Conservation (phyloP, 306 rosid species). For the Malus sylvestris region DNA sequence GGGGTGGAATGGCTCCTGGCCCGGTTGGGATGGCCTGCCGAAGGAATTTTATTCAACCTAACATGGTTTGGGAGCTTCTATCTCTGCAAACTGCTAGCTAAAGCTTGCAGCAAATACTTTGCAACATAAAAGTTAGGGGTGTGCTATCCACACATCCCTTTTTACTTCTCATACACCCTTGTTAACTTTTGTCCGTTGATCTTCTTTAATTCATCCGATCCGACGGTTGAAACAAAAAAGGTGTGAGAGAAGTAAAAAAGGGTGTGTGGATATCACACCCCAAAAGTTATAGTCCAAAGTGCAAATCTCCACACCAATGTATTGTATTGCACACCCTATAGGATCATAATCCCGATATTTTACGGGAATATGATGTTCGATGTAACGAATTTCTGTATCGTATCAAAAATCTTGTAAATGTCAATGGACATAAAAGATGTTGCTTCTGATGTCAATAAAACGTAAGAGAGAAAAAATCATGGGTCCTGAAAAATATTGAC, state of each 20-base stretch:
- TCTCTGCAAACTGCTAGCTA: conserved; percentile 5
- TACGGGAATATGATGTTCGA: conserved; percentile 34
- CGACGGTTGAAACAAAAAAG: too few relatives aligned
- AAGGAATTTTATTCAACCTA: conserved; percentile 1
- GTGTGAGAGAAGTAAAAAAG: too few relatives aligned
- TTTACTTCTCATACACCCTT: too few relatives aligned
- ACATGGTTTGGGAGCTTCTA: conserved; percentile 11
- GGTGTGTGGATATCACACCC: too few relatives aligned
- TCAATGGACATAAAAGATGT: not conserved
- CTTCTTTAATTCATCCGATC: too few relatives aligned
- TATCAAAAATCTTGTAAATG: conserved; percentile 18
- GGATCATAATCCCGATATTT: conserved; percentile 35
- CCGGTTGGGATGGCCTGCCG: not conserved
- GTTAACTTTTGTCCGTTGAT: too few relatives aligned
- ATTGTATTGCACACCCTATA: conserved; percentile 7
- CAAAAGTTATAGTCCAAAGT: conserved; percentile 4
- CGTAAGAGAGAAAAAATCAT: not conserved
- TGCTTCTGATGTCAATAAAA: not conserved
- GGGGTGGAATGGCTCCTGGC: not conserved
- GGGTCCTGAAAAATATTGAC: too few relatives aligned
- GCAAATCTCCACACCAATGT: conserved; percentile 4
- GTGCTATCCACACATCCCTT: too few relatives aligned
- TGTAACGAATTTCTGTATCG: not conserved
- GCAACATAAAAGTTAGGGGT: conserved; percentile 18
- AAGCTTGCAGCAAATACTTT: conserved; percentile 1